These are phyloP conservation scores for Cyanidium caldarium DNA, from an alignment of 23 red algal species.

Conservation along the genomic window DNA sequence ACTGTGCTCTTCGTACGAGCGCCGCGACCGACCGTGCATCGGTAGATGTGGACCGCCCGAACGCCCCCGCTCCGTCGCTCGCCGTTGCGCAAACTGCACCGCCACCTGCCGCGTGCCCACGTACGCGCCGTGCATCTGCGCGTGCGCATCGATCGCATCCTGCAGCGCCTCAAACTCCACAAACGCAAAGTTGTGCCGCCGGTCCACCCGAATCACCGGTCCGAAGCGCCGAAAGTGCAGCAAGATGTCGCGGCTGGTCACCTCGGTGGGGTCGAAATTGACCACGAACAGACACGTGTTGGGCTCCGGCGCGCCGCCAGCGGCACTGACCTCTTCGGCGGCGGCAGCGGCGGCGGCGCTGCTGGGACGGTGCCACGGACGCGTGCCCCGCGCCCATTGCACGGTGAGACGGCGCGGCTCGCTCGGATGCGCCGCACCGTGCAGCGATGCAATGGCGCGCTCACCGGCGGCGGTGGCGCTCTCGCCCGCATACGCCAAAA, in stretches of 20 bases:
- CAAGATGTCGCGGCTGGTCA: constrained; percentile 1
- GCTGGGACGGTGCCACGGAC: no score
- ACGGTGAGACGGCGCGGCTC: background rate
- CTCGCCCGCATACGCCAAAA: background rate
- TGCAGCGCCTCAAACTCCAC: background rate
- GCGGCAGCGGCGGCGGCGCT: no score
- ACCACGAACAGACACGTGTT: background rate
- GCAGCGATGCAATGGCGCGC: background rate
- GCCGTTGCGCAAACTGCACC: background rate
- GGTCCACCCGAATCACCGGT: background rate
- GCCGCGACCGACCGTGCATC: background rate
- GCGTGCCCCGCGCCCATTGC: background rate
- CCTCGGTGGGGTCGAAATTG: background rate
- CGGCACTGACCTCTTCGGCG: background rate
- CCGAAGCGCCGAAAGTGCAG: background rate
- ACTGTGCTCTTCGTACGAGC: no score
- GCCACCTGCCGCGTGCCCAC: background rate
- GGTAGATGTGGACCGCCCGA: background rate
- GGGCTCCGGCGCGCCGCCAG: background rate
- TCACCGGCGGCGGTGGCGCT: background rate
- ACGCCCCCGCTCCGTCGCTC: background rate
- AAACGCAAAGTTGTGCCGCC: background rate
- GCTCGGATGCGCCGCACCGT: background rate
- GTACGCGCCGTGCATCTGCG: background rate
- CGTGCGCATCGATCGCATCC: background rate